Evolutionary conservation across 2,329 filamentous ascomycete species (phyloP), one percentile per base, ranked within the genome.

Genomic region (Colletotrichum endophyticum): DNA sequence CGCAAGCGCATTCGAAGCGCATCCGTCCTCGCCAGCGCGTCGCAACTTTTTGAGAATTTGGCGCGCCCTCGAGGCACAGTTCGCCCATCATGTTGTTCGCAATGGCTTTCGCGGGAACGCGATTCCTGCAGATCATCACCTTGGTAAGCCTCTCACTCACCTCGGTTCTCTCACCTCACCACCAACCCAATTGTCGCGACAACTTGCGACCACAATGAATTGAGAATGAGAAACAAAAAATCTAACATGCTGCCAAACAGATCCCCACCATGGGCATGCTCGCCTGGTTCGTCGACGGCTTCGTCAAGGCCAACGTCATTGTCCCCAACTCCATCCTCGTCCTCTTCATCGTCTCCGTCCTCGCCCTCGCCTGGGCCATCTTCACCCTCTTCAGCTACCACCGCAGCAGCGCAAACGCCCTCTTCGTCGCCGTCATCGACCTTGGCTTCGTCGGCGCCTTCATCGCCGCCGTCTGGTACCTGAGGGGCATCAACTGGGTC

Each of bases 251-350:
- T 22, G 19, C n/a, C 27, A 39, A 53, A 16, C 78, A 94, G 92
- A 92, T 93, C 82, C 92, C 92, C 59, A 89, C 86, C 28, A 88
- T 94, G 84, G 92, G 92, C 84, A 93, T 94, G 90, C 89, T 93
- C 70, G 89, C 91, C 80, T 94, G 89, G 87, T 94, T 94, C 82
- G 90, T 94, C 78, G 84, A 93, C 84, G 87, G 88, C 79, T 93
- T 91, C 84, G 88, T 90, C 80, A 82, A 85, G 70, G 81, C 83
- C 80, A 93, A 94, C 84, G 82, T 87, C 76, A 86, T 93, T 68
- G 92, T 92, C 1, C 92, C 92, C 28, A 86, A 88, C 83, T 91
- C 90, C 82, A 89, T 94, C 83, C 90, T 94, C 76, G 86, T 94
- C 79, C 87, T 94, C 79, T 94, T 94, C 88, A 93, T 94, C 86